Evolutionary conservation across 768 basidiomycete species (phyloP), one percentile per base, ranked within the genome.

Genomic region (Galerina marginata): DNA sequence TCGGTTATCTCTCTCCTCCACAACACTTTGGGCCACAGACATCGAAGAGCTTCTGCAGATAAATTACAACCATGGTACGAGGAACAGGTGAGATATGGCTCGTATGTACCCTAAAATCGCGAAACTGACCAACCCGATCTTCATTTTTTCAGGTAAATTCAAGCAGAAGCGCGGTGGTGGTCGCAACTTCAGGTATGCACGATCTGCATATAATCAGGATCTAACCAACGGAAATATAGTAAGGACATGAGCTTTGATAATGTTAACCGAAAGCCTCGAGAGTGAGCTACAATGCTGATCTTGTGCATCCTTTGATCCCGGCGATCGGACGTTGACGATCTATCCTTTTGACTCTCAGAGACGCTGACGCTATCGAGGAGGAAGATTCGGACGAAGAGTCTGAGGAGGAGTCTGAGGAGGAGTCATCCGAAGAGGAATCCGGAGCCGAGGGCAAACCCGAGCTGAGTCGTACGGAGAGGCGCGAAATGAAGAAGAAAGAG

Each of bases 141-240:
- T 47, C 49, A 42, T 39, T 44, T 46, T 53, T 25, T 47, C 65
- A 87, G 92, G 93, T 62, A 92, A 90, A 75, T 93, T 85, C 79
- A 95, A 95, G 83, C 81, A 86, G 65, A 91, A 89, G 71, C 91
- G 94, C 53, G 94, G 94, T 65, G 94, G 94, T 39, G 94, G 94
- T 53, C 85, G 94, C 61, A 88, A 79, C 71, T 96, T 95, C 75
- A 92, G 92, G 86, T 90, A 68, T 56, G 58, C 40, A 50, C 25
- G 42, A 54, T 29, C 15, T 56, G 54, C 26, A 53, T 50, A 12
- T 49, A 23, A 67, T 48, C 67, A 45, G 46, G n/a, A 38, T n/a
- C 37, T 66, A 39, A 50, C 40, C 65, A 10, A 58, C 40, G 11
- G n/a, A 9, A 46, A 14, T 43, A 26, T 65, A 91, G 88, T 70